Evolutionary conservation across 768 basidiomycete species (phyloP), one percentile per base, ranked within the genome.

Genomic region (Mycena venus): DNA sequence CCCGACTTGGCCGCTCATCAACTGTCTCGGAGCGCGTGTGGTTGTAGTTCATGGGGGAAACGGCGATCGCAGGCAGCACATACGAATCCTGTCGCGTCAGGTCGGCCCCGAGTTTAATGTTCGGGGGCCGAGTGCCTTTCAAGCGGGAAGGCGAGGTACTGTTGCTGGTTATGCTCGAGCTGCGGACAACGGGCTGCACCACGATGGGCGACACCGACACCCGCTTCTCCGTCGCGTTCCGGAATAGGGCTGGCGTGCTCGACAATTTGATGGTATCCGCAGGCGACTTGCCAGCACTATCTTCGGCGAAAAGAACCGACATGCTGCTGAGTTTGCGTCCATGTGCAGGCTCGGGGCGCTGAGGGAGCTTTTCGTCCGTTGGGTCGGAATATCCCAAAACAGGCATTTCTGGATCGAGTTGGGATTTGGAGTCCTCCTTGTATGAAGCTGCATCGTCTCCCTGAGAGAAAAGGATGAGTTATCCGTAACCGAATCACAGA

Each of bases 221-320:
- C 17, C 29, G 21, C 44, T 66, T 67, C 47, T 17, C 25, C n/a
- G 49, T 44, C 29, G 27, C 40, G 10, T 27, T 56, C 29, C 15
- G 56, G 67, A 66, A 70, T 32, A 61, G 31, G 2, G 29, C 63
- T 5, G 75, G 68, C 2, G 71, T 66, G 53, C 75, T 73, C 59
- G 75, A 76, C 31, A 76, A 11, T 14, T 76, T 56, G 75, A 76
- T 70, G 21, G 75, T 76, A 19, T 66, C 64, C 11, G 6, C 59
- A 9, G 55, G 34, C 7, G 60, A 47, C 60, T 55, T 31, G 56
- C 47, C 47, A 7, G 47, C 14, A n/a, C n/a, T 67, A 17, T 72
- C 58, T n/a, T 63, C 14, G 0, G 61, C 65, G 47, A 76, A 51
- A 1, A 76, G n/a, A 0, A 68, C n/a, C 9, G 75, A 73, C 2